Conservation (phyloP, 331 rosid species). For the Telfairia occidentalis region DNA sequence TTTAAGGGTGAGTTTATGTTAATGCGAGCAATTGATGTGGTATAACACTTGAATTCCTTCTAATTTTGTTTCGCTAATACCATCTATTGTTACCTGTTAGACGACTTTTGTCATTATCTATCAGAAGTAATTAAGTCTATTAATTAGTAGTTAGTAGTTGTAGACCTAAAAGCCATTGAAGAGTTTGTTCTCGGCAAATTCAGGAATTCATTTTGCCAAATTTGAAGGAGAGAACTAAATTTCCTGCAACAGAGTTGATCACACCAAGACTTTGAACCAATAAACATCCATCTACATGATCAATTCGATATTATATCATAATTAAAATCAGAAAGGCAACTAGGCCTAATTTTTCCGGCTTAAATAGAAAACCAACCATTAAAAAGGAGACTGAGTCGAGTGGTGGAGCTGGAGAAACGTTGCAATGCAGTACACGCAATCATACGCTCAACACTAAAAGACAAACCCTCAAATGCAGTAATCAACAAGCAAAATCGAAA, state of each 20-base stretch:
- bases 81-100: background rate
- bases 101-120: background rate
- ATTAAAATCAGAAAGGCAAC: background rate
- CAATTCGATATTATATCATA: background rate
- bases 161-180: background rate
- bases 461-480: background rate
- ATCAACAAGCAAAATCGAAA: background rate
- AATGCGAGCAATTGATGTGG: background rate
- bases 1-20: background rate
- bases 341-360: background rate
- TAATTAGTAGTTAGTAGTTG: background rate
- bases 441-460: background rate
- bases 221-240: background rate
- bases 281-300: background rate
- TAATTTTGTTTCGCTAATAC: background rate
- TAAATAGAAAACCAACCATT: background rate
- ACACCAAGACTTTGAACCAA: background rate
- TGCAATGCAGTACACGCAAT: background rate
- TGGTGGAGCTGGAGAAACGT: background rate
- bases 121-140: background rate
- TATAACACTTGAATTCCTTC: background rate
- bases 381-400: background rate
- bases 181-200: background rate
- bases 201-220: background rate
- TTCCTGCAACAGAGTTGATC: background rate